phyloP scores from a whole-genome alignment of 371 early-diverging fungal genomes.

The Apophysomyces ossiformis region DNA sequence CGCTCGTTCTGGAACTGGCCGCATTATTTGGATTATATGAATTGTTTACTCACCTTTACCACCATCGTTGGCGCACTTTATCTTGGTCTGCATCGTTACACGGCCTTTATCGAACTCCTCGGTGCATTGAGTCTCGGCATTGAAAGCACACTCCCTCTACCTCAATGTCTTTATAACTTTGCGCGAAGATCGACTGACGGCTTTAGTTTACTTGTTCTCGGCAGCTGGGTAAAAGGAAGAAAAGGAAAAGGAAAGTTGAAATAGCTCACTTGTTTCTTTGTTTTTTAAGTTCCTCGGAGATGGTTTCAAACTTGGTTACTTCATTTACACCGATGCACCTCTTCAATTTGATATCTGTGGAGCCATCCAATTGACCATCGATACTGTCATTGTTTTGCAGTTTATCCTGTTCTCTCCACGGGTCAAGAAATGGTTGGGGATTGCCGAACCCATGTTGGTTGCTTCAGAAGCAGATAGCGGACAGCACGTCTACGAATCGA shows the following conservation, averaged over 20 bases:
- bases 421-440: constrained; percentile 20
- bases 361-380: constrained; percentile 64
- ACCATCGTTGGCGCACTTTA: constrained; percentile 38
- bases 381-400: constrained; percentile 58
- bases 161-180: constrained; percentile 62
- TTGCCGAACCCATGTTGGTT: neutral
- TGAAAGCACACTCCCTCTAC: constrained; percentile 66
- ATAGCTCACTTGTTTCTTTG: too few species aligned
- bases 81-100: constrained; percentile 30
- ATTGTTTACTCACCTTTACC: constrained; percentile 45
- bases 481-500: neutral
- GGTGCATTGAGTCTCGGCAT: constrained; percentile 56
- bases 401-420: constrained; percentile 51
- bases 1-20: constrained; percentile 44
- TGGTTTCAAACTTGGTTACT: constrained; percentile 67
- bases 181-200: constrained; percentile 57
- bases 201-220: constrained; percentile 51
- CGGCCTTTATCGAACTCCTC: constrained; percentile 39
- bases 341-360: constrained; percentile 70
- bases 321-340: constrained; percentile 58
- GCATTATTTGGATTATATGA: constrained; percentile 50
- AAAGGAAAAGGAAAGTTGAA: constrained; percentile 25
- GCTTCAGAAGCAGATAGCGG: neutral
- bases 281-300: constrained; percentile 51
- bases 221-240: constrained; percentile 40